These are phyloP conservation scores for Acanthamoeba triangularis DNA, from an alignment of 208 protist genomes.

Conservation along the genomic window DNA sequence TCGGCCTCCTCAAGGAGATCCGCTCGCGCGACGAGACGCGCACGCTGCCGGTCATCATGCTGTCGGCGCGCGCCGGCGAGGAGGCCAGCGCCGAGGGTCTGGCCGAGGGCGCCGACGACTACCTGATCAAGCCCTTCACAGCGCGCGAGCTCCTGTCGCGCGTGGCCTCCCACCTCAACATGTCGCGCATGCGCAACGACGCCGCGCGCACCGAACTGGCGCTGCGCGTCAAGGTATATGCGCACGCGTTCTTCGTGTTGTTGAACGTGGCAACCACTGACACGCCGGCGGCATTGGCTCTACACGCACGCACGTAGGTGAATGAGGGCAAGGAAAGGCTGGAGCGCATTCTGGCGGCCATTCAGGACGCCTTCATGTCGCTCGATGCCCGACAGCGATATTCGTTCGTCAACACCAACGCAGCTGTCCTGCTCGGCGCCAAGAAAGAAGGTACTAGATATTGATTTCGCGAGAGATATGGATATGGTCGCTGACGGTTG, in stretches of 20 bases:
- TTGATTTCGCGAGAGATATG: too few relatives aligned
- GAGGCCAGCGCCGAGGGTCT: slow-evolving; percentile 76
- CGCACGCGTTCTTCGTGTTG: neutral
- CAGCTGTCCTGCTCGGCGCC: neutral
- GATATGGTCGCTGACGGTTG: neutral
- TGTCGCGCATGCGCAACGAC: neutral
- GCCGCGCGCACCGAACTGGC: neutral
- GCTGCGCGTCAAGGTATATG: neutral
- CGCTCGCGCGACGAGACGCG: neutral
- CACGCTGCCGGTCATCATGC: slow-evolving; percentile 75
- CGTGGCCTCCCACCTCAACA: slow-evolving; percentile 6
- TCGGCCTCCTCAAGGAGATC: slow-evolving; percentile 53
- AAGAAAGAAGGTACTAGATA: neutral
- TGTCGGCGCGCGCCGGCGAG: slow-evolving; percentile 78
- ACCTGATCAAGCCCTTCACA: slow-evolving; percentile 78
- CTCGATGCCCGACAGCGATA: neutral
- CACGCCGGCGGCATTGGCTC: too few relatives aligned
- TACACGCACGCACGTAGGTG: too few relatives aligned
- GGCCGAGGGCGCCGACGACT: slow-evolving; percentile 77
- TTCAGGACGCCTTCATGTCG: slow-evolving; percentile 19
- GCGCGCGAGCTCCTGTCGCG: slow-evolving; percentile 61
- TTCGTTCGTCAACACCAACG: slow-evolving; percentile 30
- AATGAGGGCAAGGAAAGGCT: neutral
- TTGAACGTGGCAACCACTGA: neutral
- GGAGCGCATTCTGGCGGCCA: neutral